Evolutionary conservation across 345 rosid species (phyloP).

Genomic region (Salix udensis): DNA sequence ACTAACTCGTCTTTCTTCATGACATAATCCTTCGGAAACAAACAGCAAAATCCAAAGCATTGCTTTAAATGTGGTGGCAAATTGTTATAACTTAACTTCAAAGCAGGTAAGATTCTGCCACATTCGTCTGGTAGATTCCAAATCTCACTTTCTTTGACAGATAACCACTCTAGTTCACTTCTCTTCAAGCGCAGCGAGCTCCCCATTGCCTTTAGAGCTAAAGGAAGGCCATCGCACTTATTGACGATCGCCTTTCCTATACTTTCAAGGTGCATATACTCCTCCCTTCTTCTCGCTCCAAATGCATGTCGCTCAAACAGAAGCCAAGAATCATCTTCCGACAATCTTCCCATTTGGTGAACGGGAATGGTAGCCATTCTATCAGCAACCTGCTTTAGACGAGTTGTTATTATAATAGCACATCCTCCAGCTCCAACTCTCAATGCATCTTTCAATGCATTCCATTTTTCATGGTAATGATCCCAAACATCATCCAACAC

Average conservation of each 20-base stretch:
- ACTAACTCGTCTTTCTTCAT: background rate
- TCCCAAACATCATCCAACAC: constrained; percentile 13
- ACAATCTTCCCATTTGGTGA: background rate
- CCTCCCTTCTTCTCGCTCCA: background rate
- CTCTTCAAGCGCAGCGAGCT: constrained; percentile 5
- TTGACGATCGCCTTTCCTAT: constrained; percentile 9
- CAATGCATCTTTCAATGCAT: background rate
- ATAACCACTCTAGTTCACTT: background rate
- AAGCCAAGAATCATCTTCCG: constrained; percentile 11
- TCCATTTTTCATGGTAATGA: background rate
- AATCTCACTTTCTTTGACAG: too few species aligned
- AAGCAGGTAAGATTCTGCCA: background rate
- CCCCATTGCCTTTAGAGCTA: constrained; percentile 8
- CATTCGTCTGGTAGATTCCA: background rate
- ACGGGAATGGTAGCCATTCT: background rate
- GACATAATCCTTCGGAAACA: constrained; percentile 1
- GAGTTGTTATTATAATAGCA: background rate
- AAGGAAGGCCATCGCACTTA: constrained; percentile 18
- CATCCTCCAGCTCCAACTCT: constrained; percentile 7
- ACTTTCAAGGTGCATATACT: background rate
- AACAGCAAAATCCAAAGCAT: constrained; percentile 3
- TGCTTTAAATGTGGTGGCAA: background rate
- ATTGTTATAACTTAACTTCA: constrained; percentile 7
- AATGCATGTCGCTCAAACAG: constrained; percentile 12
- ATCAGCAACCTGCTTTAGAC: background rate